Evolutionary conservation across 164 flowering plant genomes (phyloP).

Genomic region (Echeveria elegans): DNA sequence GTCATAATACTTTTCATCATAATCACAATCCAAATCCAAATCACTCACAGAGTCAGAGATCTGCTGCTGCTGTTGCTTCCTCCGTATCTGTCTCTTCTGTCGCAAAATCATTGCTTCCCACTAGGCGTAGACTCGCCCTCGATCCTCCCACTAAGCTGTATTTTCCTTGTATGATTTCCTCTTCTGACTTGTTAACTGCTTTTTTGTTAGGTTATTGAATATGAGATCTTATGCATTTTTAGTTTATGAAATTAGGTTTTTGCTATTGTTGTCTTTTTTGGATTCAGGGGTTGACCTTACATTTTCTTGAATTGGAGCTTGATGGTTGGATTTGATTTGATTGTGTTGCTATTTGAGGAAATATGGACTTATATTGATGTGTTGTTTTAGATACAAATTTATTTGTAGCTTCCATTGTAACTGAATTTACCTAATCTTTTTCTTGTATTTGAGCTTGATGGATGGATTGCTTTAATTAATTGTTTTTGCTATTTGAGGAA

Average conservation of each 20-base stretch:
- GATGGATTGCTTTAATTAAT: too few relatives aligned
- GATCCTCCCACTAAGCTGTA: constrained; percentile 82
- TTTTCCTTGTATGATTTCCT: constrained; percentile 57
- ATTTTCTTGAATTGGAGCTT: not conserved
- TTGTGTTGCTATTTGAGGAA: not conserved
- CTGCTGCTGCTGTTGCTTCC: constrained; percentile 8
- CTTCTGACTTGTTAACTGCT: not conserved
- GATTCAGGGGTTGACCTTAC: not conserved
- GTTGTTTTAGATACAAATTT: not conserved
- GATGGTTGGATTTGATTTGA: constrained; percentile 2
- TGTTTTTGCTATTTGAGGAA: too few relatives aligned
- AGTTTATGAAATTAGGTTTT: not conserved
- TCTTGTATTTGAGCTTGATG: too few relatives aligned
- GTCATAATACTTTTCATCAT: constrained; percentile 13
- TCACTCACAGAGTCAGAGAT: constrained; percentile 7
- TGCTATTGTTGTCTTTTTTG: not conserved
- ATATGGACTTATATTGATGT: not conserved
- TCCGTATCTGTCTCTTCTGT: constrained; percentile 48
- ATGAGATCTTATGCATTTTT: not conserved
- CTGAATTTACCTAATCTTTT: too few relatives aligned
- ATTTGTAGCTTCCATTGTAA: too few relatives aligned
- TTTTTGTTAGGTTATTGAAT: not conserved
- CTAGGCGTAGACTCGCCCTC: constrained; percentile 64
- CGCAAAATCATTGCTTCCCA: constrained; percentile 66
- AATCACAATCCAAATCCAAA: constrained; percentile 7